phyloP scores from a whole-genome alignment of 2,329 filamentous ascomycete species.

The Penicillium capsulatum region DNA sequence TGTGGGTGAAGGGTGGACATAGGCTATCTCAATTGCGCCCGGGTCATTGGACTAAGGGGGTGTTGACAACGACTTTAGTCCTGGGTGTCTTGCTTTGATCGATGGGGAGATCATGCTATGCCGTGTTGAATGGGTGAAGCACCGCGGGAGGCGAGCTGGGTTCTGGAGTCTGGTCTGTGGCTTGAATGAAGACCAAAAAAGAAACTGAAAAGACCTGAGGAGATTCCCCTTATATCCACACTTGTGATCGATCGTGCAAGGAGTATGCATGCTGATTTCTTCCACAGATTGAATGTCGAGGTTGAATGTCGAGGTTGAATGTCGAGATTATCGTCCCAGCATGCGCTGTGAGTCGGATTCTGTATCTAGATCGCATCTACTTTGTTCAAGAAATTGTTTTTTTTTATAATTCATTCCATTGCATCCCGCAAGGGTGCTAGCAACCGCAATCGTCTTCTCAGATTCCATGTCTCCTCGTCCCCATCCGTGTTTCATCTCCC shows the following conservation, averaged over 20 bases:
- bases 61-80: neutral
- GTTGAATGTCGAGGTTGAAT: no score
- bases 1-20: conserved; percentile 2
- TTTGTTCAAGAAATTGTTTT: neutral
- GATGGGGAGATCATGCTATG: neutral
- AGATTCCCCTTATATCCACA: conserved; percentile 18
- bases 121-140: conserved; percentile 9
- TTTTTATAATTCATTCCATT: conserved; percentile 13
- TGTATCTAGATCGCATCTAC: no score
- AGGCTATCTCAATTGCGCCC: no score
- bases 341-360: neutral
- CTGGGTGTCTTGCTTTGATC: neutral
- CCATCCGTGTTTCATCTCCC: neutral
- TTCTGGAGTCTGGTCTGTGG: conserved; percentile 17
- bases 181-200: conserved; percentile 37
- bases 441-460: conserved; percentile 6
- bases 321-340: no score
- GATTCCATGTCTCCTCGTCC: neutral
- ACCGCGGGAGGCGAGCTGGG: conserved; percentile 8
- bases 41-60: conserved; percentile 1
- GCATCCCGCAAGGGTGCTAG: conserved; percentile 12
- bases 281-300: no score
- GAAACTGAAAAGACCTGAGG: conserved; percentile 48
- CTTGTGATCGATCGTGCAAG: no score
- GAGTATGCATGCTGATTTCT: no score